Base-by-base conservation (phyloP, 2,329 filamentous ascomycete species). In the Phyllosticta citrichinensis region DNA sequence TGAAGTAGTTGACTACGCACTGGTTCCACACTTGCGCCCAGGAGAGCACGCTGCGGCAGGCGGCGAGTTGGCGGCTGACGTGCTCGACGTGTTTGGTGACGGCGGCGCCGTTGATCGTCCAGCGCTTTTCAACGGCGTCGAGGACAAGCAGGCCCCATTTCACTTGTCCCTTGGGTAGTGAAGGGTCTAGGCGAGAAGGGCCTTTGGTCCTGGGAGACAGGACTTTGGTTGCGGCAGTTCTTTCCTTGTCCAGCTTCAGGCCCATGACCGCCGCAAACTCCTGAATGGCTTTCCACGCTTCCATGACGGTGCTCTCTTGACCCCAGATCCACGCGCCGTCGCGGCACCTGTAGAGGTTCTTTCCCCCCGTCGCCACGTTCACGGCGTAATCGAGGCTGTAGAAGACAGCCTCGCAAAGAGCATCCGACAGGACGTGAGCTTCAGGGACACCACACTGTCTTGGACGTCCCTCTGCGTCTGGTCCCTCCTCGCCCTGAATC, bases 241-340 rank as follows among this genome's bases (percentile, higher is more conserved):
- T 85, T 22, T 80, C 78, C 51, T 75, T 67, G 65, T 87, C 85
- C 63, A 87, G 77, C 5, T 77, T 70, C 1, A 86, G 76, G 1
- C 84, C 83, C 68, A 85, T 83, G 1, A 82, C 71, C 0, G 71
- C 66, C 1, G 78, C 73, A 64, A 87, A 89, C 1, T 76, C 71
- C 1, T 77, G 74, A 64, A 88, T 78, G 0, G 81, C 76, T 19
- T 77, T 68, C 86, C 86, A 89, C 0, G 82, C 85, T 52, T 78
- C 76, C 22, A 79, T 75, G n/a, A 80, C 81, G 2, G 73, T 75
- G 2, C 73, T 64, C 55, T 84, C 79, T 5, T 82, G 76, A 9
- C 80, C 79, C 84, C 84, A 87, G 68, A 87, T 84, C 85, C 84
- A 88, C 57, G 87, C 76, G 64, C 87, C 84, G 64, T 87, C 85